Conservation (phyloP, 768 basidiomycete genomes). For the Kwoniella mangroviensis region DNA sequence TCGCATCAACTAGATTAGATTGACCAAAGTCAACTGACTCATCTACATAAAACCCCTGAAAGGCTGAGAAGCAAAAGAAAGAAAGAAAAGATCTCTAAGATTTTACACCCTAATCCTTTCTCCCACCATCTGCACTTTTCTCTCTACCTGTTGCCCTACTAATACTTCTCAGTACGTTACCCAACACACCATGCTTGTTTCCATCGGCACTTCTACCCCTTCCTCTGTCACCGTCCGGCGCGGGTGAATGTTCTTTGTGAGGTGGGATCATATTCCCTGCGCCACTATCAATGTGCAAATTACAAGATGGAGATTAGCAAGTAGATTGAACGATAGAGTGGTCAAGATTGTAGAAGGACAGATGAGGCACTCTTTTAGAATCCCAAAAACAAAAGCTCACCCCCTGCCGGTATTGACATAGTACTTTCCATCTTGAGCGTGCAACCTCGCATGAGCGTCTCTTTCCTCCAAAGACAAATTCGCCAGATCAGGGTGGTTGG, state of each 20-base stretch:
- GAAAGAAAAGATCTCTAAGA: background rate
- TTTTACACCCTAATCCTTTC: background rate
- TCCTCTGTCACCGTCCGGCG: constrained; percentile 36
- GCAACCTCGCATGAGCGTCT: constrained; percentile 46
- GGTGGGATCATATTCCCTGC: constrained; percentile 40
- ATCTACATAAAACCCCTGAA: no score
- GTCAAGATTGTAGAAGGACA: no score
- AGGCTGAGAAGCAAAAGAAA: no score
- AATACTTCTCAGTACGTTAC: constrained; percentile 48
- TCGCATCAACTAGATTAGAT: no score
- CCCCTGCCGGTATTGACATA: constrained; percentile 46
- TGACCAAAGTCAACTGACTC: no score
- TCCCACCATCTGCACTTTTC: constrained; percentile 15
- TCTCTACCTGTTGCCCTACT: constrained; percentile 45
- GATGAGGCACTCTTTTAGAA: no score
- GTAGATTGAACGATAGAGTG: no score
- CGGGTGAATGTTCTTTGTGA: constrained; percentile 22
- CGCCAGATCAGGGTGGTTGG: constrained; percentile 30
- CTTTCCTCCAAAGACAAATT: constrained; percentile 50
- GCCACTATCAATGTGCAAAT: constrained; percentile 27
- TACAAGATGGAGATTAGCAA: background rate
- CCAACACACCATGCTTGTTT: constrained; percentile 46
- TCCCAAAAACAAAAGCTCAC: constrained; percentile 29
- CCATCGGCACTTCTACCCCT: constrained; percentile 36
- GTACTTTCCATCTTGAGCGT: constrained; percentile 33